These are phyloP conservation scores for Harringtonia lauricola DNA, from an alignment of 2,329 filamentous ascomycete species.

Conservation along the genomic window DNA sequence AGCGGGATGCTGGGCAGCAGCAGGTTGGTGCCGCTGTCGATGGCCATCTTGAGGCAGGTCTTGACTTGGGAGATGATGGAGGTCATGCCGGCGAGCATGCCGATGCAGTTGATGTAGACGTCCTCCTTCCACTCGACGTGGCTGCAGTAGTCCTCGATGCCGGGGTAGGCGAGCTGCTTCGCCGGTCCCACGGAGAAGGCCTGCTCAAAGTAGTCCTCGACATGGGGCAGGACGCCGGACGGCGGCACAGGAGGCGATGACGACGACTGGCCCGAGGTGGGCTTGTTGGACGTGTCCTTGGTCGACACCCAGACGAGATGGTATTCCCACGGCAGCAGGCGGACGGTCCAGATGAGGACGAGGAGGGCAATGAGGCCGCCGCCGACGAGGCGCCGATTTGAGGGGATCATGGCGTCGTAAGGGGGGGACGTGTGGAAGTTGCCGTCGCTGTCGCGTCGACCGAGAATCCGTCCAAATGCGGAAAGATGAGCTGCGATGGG, in stretches of 20 bases:
- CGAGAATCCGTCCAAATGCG: no score
- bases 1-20: slow-evolving; percentile 19
- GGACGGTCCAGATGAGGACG: background rate
- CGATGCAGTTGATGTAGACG: slow-evolving; percentile 17
- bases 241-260: no score
- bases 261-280: no score
- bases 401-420: background rate
- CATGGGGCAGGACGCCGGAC: slow-evolving; percentile 2
- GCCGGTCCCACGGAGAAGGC: slow-evolving; percentile 15
- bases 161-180: slow-evolving; percentile 15
- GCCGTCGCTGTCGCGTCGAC: no score
- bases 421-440: no score
- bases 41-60: slow-evolving; percentile 20
- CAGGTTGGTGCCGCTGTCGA: slow-evolving; percentile 16
- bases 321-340: background rate
- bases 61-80: slow-evolving; percentile 20
- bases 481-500: no score
- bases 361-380: background rate
- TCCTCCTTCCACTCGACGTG: slow-evolving; percentile 13
- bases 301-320: background rate
- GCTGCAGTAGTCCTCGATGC: slow-evolving; percentile 13
- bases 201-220: slow-evolving; percentile 18
- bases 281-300: no score
- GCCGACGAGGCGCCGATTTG: background rate
- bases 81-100: slow-evolving; percentile 18